These are phyloP conservation scores for Rosa multiflora DNA, from an alignment of 306 rosid genomes.

Conservation along the genomic window DNA sequence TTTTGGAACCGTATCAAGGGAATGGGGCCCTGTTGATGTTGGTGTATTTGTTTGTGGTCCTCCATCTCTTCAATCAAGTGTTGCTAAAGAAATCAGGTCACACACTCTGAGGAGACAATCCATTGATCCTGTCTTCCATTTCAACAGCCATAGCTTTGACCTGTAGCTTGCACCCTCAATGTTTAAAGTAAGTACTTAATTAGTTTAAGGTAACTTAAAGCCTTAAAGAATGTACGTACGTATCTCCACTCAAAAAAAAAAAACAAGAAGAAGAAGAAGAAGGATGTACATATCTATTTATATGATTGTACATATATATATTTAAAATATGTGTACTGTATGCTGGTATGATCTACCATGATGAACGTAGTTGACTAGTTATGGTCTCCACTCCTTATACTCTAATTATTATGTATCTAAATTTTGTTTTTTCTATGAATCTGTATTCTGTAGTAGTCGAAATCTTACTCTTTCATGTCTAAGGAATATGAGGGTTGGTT, in stretches of 20 bases:
- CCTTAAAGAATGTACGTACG: background rate
- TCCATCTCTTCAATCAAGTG: constrained; percentile 73
- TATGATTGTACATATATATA: background rate
- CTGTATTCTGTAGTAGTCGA: background rate
- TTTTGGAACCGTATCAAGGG: constrained; percentile 49
- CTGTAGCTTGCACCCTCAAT: constrained; percentile 39
- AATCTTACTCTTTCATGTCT: background rate
- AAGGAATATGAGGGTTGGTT: background rate
- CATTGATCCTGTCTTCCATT: constrained; percentile 74
- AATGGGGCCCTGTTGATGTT: constrained; percentile 66
- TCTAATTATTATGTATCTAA: background rate
- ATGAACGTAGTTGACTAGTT: background rate
- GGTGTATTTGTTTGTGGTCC: constrained; percentile 95
- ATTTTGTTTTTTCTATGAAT: background rate
- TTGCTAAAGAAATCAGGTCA: constrained; percentile 78
- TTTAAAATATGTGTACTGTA: background rate
- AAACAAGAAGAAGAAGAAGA: background rate
- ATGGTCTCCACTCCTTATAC: background rate
- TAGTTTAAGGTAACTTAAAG: background rate
- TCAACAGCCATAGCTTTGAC: constrained; percentile 88
- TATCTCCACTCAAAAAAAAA: no score
- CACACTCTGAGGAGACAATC: constrained; percentile 50
- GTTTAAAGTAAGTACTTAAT: background rate
- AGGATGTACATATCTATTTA: background rate
- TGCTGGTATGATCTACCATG: background rate